phyloP scores from a whole-genome alignment of 139 green algal genomes.

The Edaphochlamys debaryana region DNA sequence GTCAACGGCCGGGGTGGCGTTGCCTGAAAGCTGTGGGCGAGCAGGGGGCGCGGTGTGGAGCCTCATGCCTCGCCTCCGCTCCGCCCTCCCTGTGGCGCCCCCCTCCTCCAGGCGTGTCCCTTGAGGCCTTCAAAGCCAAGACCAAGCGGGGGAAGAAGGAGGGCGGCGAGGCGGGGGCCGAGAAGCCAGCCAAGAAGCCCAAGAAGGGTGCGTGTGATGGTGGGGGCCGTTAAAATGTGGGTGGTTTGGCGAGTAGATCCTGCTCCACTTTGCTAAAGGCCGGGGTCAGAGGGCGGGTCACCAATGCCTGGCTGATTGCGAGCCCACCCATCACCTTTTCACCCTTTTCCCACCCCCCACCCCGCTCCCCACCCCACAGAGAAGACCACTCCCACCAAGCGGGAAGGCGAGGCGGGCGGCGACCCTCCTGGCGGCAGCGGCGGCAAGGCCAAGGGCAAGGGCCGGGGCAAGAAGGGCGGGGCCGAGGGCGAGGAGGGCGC shows the following conservation, averaged over 20 bases:
- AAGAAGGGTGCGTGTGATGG: slow-evolving; percentile 36
- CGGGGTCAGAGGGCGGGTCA: no score
- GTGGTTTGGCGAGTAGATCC: no score
- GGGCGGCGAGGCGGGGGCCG: slow-evolving; percentile 46
- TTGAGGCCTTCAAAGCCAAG: slow-evolving; percentile 32
- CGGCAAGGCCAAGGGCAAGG: slow-evolving; percentile 34
- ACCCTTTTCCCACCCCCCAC: no score
- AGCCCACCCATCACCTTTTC: background rate
- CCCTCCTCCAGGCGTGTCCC: slow-evolving; percentile 8
- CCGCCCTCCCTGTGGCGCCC: no score
- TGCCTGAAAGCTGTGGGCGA: no score
- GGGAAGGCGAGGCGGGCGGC: background rate
- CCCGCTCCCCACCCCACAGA: slow-evolving; percentile 10
- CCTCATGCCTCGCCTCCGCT: no score
- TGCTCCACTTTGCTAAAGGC: no score
- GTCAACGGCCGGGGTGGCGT: no score
- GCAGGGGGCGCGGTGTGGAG: no score
- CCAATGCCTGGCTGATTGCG: no score
- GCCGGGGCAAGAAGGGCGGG: slow-evolving; percentile 49
- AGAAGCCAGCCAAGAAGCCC: slow-evolving; percentile 55
- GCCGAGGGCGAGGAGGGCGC: slow-evolving; percentile 24
- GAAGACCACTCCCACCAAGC: background rate
- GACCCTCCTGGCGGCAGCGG: slow-evolving; percentile 39
- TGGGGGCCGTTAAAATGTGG: no score
- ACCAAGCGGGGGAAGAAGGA: slow-evolving; percentile 46